phyloP scores from a whole-genome alignment of 202 grass and related monocot species.

The Panicum hallii region DNA sequence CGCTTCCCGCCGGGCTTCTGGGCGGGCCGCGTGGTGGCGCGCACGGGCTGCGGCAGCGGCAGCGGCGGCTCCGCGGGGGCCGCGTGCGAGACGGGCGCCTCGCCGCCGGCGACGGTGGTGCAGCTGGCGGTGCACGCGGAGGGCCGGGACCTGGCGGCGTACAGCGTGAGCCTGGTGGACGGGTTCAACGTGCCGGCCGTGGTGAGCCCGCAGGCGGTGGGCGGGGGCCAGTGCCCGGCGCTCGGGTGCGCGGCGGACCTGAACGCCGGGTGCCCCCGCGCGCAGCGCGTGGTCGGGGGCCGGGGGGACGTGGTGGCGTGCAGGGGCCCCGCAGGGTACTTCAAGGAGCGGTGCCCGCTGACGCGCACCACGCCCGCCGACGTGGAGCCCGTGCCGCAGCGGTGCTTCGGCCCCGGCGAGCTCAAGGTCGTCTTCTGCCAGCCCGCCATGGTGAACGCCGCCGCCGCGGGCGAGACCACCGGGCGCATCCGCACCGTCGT shows the following conservation, averaged over 20 bases:
- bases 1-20: conserved; percentile 37
- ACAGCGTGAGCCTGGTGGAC: conserved; percentile 54
- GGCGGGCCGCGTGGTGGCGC: conserved; percentile 41
- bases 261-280: conserved; percentile 32
- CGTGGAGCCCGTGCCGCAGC: conserved; percentile 47
- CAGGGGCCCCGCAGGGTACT: conserved; percentile 15
- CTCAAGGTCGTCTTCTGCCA: conserved; percentile 57
- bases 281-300: neutral
- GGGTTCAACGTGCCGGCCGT: conserved; percentile 54
- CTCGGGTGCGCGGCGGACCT: conserved; percentile 46
- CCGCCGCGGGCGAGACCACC: neutral
- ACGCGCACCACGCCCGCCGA: conserved; percentile 34
- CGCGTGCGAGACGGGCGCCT: conserved; percentile 35
- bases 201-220: conserved; percentile 44
- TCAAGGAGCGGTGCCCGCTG: conserved; percentile 52
- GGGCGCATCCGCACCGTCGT: conserved; percentile 11
- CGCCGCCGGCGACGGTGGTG: conserved; percentile 41
- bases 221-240: conserved; percentile 46
- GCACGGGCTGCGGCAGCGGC: conserved; percentile 5
- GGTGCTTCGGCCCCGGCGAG: conserved; percentile 43
- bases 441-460: conserved; percentile 33
- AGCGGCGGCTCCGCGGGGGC: neutral
- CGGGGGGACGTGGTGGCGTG: conserved; percentile 39
- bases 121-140: conserved; percentile 45
- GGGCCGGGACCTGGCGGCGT: conserved; percentile 15